Base-by-base conservation (phyloP, 345 rosid genomes). In the Ricinus communis region DNA sequence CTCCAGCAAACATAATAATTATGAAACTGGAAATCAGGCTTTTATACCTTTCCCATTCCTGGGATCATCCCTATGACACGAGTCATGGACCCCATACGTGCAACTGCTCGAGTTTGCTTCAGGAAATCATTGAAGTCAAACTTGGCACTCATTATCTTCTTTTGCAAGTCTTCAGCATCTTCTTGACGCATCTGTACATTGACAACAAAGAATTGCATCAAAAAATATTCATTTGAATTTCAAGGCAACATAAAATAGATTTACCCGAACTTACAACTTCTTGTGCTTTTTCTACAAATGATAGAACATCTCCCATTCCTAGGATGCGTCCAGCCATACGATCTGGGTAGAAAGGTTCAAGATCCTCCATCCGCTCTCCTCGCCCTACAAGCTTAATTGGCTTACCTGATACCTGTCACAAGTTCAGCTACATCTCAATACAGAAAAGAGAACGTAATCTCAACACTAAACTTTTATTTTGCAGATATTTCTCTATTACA, bases 251-350 rank as follows among this genome's bases (percentile, higher is more conserved):
- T 58, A 55, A 64, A 61, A 69, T 18, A 45, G 67, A 61, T 53
- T 64, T 58, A 43, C n/a, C 54, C 13, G 27, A 68, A 81, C 96
- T 83, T 82, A 95, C 97, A 65, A 87, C 97, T 92, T 95, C 97
- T 80, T 89, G 86, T 18, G 99, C 99, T 78, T 95, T 95, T 85
- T 95, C 97, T 62, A 95, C 99, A 66, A 92, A 95, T 46, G 99
- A 87, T 68, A 95, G 96, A 63, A 92, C 97, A 74, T 92, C 97
- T 77, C 99, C 99, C 99, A 95, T 95, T 80, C 99, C 97, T 67
- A 90, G 81, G 75, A 95, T 90, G 31, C 99, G 81, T 65, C 97
- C 99, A 76, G 99, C 99, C 99, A 95, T 95, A 46, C 97, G 91
- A 70, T 89, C 85, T 0, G 99, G 99, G 74, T 95, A 95, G 83